Evolutionary conservation across 2,329 filamentous ascomycete genomes (phyloP).

Genomic region (Alternaria arborescens): DNA sequence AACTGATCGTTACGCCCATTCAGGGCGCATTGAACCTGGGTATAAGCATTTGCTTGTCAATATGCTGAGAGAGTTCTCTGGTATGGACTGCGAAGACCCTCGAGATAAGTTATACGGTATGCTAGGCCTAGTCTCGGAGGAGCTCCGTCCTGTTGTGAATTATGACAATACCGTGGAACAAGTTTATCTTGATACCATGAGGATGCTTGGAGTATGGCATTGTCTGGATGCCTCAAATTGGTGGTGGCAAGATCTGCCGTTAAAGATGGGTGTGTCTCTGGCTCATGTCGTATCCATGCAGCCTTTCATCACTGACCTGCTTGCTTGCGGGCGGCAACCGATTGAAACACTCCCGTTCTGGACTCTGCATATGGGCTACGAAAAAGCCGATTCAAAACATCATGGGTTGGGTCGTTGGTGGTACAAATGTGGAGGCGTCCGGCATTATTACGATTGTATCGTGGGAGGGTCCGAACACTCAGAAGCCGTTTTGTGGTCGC

Average conservation of each 20-base stretch:
- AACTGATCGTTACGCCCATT: not conserved
- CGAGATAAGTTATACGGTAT: conserved; percentile 13
- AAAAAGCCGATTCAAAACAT: not conserved
- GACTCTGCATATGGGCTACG: conserved; percentile 1
- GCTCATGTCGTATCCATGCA: conserved; percentile 1
- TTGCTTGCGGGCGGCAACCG: not conserved
- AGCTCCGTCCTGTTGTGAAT: not conserved
- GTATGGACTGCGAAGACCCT: conserved; percentile 9
- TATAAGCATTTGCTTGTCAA: not conserved
- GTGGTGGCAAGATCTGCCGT: conserved; percentile 1
- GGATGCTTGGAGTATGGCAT: not conserved
- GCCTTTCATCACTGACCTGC: conserved; percentile 1
- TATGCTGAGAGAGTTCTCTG: not conserved
- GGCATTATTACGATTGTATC: not conserved
- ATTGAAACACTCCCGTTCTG: not conserved
- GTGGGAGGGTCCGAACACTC: not conserved
- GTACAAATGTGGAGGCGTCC: not conserved
- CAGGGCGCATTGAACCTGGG: not conserved
- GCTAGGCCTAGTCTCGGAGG: conserved; percentile 8
- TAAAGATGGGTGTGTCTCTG: not conserved
- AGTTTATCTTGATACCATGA: conserved; percentile 6
- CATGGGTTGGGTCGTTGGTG: not conserved
- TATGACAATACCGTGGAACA: not conserved
- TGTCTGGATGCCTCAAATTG: not conserved
- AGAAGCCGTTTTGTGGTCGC: conserved; percentile 1